Base-by-base conservation (phyloP, 768 basidiomycete genomes). In the Cystobasidiopsis lactophilus region DNA sequence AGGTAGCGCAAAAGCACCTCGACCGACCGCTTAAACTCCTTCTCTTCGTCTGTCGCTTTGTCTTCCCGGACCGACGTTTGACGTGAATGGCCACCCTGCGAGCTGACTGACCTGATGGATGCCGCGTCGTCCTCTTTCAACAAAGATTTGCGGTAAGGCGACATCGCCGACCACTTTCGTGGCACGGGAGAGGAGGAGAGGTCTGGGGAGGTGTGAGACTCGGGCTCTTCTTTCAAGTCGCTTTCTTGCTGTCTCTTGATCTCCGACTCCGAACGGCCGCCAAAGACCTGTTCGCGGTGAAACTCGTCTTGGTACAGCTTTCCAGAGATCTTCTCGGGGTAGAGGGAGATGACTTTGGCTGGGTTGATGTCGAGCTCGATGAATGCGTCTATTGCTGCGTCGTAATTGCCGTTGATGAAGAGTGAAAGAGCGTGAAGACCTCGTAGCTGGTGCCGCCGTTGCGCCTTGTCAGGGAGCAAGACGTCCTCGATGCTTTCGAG, bases 321-420 rank as follows among this genome's bases (percentile, higher is more conserved):
- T 5, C 91, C 91, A 1, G 85, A 74, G 2, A 96, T 75, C 13
- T 72, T 71, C 33, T 81, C 77, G 0, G 85, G 82, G 65, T 85
- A 98, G 5, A 96, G 69, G 1, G 88, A 80, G 21, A 96, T 73
- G 2, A 98, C 84, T 62, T 88, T 85, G 0, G 89, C 85, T 0
- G 93, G 93, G 61, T 89, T 89, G 59, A 88, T 71, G 58, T 95
- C 80, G 39, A 91, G 77, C 39, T 80, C 76, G 45, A 88, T 74
- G 65, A 96, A 88, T 0, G 78, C 75, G 62, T 93, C 79, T 52
- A 95, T 80, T 1, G 91, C 88, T 1, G 70, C 67, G 56, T 82
- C 79, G 61, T 76, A 89, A 16, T 47, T 40, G 33, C 23, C 26
- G 27, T 45, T 10, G 46, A 53, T 26, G 37, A 57, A 55, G 1